Evolutionary conservation across 2,329 filamentous ascomycete genomes (phyloP), one percentile per base, ranked within the genome.

Genomic region (Trichoderma brevicompactum): DNA sequence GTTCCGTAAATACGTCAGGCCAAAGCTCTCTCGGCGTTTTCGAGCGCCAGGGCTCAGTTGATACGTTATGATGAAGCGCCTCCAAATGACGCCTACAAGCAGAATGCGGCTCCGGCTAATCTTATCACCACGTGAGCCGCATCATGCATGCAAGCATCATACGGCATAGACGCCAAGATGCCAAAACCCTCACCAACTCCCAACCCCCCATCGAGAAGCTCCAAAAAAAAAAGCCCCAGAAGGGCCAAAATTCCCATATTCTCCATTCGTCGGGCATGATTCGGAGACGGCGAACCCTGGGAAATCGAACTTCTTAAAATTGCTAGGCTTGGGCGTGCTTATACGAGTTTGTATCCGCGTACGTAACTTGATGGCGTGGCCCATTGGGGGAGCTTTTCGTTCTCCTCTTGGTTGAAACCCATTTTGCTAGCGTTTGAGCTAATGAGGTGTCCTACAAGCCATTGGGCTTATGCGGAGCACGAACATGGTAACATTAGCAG

Each of bases 91-190:
- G 43, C 15, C 6, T 15, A 10, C 43, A 15, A 15, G 5, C 15
- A 54, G 17, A 41, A 19, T 36, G 12, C 9, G 13, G 13, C 15
- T 19, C 34, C 9, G n/a, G 2, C 55, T 13, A 28, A 65, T 66
- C 65, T 66, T 64, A 66, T 66, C 65, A 40, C 41, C 59, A 66
- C 65, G 65, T 66, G 65, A 64, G 40, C n/a, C 48, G 36, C 60
- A 54, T 54, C 60, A 54, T 54, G 60, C 60, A 52, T 19, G 59
- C 48, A 62, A 62, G 46, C 56, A 60, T 60, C 56, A 60, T 49
- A 49, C 38, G 43, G 44, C 56, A 49, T 49, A 50, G 36, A 15
- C 1, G 6, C 34, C 23, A 28, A 28, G 23, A 28, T 28, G 23
- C 23, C 23, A 28, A 28, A 28, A 28, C 23, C 23, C 23, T 28